Base-by-base conservation (phyloP, 1,284 basidiomycete species). In the Papiliotrema flavescens region DNA sequence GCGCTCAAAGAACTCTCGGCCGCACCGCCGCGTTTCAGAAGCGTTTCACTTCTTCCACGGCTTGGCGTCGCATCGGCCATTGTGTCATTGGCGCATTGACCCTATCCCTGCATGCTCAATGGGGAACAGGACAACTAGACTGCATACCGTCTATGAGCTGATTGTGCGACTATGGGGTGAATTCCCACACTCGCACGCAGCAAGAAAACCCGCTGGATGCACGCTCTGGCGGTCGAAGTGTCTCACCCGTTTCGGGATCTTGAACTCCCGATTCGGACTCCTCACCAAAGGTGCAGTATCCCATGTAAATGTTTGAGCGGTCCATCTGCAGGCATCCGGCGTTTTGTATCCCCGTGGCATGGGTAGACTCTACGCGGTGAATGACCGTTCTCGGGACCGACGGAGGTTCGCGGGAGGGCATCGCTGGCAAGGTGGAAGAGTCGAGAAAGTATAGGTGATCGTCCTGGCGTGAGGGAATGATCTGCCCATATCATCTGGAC, bases 321-420 rank as follows among this genome's bases (percentile, higher is more conserved):
- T 70, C 68, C 22, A 67, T 59, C 53, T 72, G 70, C 13, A 72
- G 52, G 43, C 68, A 69, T 3, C 62, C 63, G 22, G 64, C 55
- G 36, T 59, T 49, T 26, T 56, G 48, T 26, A 67, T 53, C 2
- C 59, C 63, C 43, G 60, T 57, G 14, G 47, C 46, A 47, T 62
- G 56, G 50, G 60, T 63, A 36, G 62, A 59, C 2, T 57, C 44
- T 8, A 68, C 45, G 22, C 47, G 34, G 28, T 59, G 56, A 3
- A 65, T 49, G 22, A 47, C 55, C 24, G 67, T 55, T 83, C 11
- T 11, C 5, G 28, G 28, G 61, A 60, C 64, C 20, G 79, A 73
- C 87, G 81, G 22, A 13, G 32, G 17, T 51, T 19, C 22, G 14
- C 13, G 8, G 8, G 24, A 11, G 3, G 50, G 50, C 43, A 84